A percentile compares a stretch with the other conserved stretches of the same genome.
phyloP scores from a whole-genome alignment of 129 eudicot species.

The Centella asiatica region DNA sequence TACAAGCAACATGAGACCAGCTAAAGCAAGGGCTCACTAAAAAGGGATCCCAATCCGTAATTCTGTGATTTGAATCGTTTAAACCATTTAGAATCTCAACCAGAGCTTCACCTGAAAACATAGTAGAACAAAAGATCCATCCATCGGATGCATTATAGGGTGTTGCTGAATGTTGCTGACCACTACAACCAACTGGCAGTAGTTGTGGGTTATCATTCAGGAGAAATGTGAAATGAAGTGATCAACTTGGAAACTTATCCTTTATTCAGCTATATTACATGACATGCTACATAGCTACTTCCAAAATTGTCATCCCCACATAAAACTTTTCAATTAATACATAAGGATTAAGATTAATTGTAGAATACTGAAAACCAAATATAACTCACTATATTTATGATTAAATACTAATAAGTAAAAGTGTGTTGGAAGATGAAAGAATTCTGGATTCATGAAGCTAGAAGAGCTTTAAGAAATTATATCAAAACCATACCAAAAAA shows the following conservation, averaged over 20 bases:
- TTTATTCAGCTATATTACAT: background rate
- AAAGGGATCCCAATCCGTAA: constrained; percentile 50
- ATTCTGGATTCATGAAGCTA: no score
- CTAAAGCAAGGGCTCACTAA: constrained; percentile 79
- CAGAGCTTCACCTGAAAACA: constrained; percentile 60
- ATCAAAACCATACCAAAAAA: no score
- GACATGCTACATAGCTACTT: background rate
- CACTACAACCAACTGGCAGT: background rate
- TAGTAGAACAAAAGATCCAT: constrained; percentile 5
- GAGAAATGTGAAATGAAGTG: background rate
- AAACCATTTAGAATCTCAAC: constrained; percentile 36
- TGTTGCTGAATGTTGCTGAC: background rate
- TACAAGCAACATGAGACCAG: constrained; percentile 88
- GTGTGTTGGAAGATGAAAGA: no score
- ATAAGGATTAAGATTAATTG: no score
- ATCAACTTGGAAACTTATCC: background rate
- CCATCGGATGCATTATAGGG: background rate
- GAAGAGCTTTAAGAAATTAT: no score
- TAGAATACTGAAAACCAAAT: no score
- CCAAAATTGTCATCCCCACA: background rate
- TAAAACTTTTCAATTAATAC: no score
- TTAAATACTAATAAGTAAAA: no score
- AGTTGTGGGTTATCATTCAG: background rate
- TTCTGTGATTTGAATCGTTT: constrained; percentile 50
- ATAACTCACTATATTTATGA: no score